Conservation (phyloP, 768 basidiomycete species). For the Chiua virens region DNA sequence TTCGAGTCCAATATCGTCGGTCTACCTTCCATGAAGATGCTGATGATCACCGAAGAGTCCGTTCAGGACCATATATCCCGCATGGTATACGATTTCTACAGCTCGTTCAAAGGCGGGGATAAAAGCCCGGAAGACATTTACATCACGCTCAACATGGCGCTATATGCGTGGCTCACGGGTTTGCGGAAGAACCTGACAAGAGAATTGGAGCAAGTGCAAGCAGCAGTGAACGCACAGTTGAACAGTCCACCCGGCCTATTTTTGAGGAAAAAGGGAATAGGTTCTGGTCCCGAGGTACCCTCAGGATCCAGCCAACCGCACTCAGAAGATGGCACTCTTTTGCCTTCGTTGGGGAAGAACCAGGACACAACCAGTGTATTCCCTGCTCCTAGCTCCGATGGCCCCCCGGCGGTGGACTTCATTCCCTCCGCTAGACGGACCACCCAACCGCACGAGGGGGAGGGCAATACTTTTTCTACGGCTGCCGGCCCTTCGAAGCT, state of each 20-base stretch:
- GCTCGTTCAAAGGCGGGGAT: slow-evolving; percentile 58
- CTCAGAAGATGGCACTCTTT: slow-evolving; percentile 2
- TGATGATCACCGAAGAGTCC: slow-evolving; percentile 72
- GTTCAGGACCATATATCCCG: slow-evolving; percentile 38
- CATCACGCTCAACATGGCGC: slow-evolving; percentile 78
- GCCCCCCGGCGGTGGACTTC: not conserved
- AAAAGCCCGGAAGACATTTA: slow-evolving; percentile 73
- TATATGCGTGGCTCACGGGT: slow-evolving; percentile 80
- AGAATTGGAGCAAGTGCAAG: slow-evolving; percentile 75
- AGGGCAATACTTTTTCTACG: not conserved
- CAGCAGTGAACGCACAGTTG: slow-evolving; percentile 48
- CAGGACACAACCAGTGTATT: slow-evolving; percentile 2
- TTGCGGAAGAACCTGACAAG: slow-evolving; percentile 72
- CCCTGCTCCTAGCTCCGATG: slow-evolving; percentile 8
- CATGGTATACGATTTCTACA: slow-evolving; percentile 71
- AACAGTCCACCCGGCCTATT: slow-evolving; percentile 34
- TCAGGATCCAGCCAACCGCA: slow-evolving; percentile 7
- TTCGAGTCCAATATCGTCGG: slow-evolving; percentile 75
- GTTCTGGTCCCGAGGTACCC: slow-evolving; percentile 8
- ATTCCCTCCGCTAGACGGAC: slow-evolving; percentile 8
- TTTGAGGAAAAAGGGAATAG: slow-evolving; percentile 37
- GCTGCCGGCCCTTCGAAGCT: slow-evolving; percentile 11
- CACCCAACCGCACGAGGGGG: slow-evolving; percentile 18
- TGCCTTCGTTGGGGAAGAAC: slow-evolving; percentile 1
- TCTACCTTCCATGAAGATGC: slow-evolving; percentile 78